Base-by-base conservation (phyloP, 768 basidiomycete genomes). In the Lactifluus subvellereus region DNA sequence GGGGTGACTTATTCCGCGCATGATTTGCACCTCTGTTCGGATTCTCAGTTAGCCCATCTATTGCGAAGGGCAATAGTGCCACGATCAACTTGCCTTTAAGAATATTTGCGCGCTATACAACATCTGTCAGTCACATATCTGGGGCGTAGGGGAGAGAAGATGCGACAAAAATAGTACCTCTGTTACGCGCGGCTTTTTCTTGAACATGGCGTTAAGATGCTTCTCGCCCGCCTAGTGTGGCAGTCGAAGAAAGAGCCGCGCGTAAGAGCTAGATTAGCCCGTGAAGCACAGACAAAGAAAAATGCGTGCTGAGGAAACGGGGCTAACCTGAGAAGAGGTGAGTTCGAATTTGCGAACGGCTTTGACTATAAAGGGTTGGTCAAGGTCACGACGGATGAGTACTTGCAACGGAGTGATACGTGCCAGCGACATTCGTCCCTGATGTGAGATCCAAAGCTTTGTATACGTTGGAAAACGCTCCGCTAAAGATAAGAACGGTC, bases 391-490 rank as follows among this genome's bases (percentile, higher is more conserved):
- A 71, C 65, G 37, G 40, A 27, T 65, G 60, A 66, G 65, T 33
- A 58, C n/a, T 14, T 49, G 65, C 67, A 59, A 35, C 38, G 38
- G 47, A 49, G 37, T 66, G 60, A 59, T 27, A 80, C 82, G 68
- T 72, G 88, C 94, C 88, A 67, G 95, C 95, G 49, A 94, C 88
- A 73, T 86, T 88, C 70, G 86, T 81, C 47, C 86, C 86, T 11
- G 86, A 87, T 42, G 79, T 77, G 53, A 84, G 79, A 72, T 98
- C 90, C 59, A 88, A 69, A 14, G 94, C 96, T 72, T 91, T 91
- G 81, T 96, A 99, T 9, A 99, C 96, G 72, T 97, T 93, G n/a
- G 95, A 98, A 74, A 99, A 99, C 48, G 96, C 96, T 63, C 96
- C 96, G 70, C 87, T 91, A 69, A 47, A 68, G 70, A 37, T 63